Percentiles rank a stretch among this genome's conserved stretches.
Conservation (phyloP, 805 yeast genomes). For the Candida michaelii region DNA sequence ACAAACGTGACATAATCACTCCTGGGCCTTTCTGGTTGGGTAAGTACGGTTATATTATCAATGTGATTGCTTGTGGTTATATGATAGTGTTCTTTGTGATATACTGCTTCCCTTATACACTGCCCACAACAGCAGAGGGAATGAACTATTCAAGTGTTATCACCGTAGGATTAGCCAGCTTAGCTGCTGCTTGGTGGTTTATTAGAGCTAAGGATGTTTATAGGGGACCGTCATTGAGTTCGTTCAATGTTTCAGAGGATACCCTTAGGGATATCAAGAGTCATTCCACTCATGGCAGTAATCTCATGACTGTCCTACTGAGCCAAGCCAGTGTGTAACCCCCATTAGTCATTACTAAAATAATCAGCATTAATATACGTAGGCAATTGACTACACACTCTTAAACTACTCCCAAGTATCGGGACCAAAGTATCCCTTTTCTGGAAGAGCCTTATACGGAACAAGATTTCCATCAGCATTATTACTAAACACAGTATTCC, state of each 20-base stretch:
- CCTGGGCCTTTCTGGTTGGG: neutral
- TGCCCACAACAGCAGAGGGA: neutral
- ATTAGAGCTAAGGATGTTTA: neutral
- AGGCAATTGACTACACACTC: too few relatives aligned
- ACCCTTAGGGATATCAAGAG: too few relatives aligned
- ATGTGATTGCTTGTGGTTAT: neutral
- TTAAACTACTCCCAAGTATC: neutral
- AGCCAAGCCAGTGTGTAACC: too few relatives aligned
- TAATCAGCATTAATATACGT: too few relatives aligned
- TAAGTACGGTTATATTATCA: neutral
- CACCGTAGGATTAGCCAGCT: neutral
- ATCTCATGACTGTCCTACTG: too few relatives aligned
- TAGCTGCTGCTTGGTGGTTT: neutral
- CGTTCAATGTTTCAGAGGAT: neutral
- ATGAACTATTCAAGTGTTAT: neutral
- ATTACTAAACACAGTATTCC: constrained; percentile 24
- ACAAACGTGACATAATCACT: neutral
- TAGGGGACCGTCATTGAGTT: neutral
- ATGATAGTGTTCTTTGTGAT: neutral
- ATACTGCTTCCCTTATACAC: neutral
- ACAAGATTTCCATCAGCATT: constrained; percentile 31
- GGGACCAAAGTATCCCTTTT: neutral
- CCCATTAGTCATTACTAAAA: too few relatives aligned
- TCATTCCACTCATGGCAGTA: too few relatives aligned
- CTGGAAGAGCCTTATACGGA: constrained; percentile 10